These are phyloP conservation scores for Chytriomyces sp. DNA, from an alignment of 192 early-diverging fungal species.

Conservation along the genomic window DNA sequence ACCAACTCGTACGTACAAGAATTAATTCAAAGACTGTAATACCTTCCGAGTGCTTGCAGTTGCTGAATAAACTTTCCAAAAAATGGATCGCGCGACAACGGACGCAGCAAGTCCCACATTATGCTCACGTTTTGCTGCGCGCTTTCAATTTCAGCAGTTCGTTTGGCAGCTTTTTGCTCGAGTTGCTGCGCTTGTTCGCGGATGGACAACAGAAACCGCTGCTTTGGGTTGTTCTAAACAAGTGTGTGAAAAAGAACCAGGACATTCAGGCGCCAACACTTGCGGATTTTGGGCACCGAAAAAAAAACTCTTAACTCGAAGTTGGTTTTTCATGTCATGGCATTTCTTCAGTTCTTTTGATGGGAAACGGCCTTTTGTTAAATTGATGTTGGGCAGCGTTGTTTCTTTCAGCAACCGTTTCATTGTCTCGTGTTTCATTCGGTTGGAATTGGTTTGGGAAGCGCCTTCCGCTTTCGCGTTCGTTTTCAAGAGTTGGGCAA, in stretches of 20 bases:
- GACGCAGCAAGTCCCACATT: slow-evolving; percentile 35
- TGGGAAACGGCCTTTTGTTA: slow-evolving; percentile 31
- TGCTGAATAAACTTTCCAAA: slow-evolving; percentile 34
- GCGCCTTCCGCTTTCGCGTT: neutral
- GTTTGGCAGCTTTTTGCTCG: slow-evolving; percentile 27
- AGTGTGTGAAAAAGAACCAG: neutral
- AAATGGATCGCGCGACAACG: slow-evolving; percentile 32
- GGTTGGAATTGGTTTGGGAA: neutral
- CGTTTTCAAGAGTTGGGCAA: neutral
- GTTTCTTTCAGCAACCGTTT: slow-evolving; percentile 4
- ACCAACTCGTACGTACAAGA: too few relatives aligned
- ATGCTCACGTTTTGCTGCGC: slow-evolving; percentile 15
- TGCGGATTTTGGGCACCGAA: too few relatives aligned
- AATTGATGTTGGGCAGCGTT: slow-evolving; percentile 27
- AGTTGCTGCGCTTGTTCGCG: slow-evolving; percentile 16
- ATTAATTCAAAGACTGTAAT: too few relatives aligned
- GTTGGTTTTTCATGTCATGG: slow-evolving; percentile 12
- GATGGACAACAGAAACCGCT: slow-evolving; percentile 27
- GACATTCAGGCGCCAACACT: neutral
- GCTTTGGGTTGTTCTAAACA: slow-evolving; percentile 30
- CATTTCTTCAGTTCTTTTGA: slow-evolving; percentile 17
- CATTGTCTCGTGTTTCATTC: neutral
- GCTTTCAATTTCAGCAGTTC: slow-evolving; percentile 19
- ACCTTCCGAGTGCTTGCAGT: slow-evolving; percentile 22
- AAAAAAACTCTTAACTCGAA: neutral